Percentiles rank a stretch among this genome's conserved stretches.
Conservation (phyloP, 2,329 filamentous ascomycete species). For the Colletotrichum tofieldiae region DNA sequence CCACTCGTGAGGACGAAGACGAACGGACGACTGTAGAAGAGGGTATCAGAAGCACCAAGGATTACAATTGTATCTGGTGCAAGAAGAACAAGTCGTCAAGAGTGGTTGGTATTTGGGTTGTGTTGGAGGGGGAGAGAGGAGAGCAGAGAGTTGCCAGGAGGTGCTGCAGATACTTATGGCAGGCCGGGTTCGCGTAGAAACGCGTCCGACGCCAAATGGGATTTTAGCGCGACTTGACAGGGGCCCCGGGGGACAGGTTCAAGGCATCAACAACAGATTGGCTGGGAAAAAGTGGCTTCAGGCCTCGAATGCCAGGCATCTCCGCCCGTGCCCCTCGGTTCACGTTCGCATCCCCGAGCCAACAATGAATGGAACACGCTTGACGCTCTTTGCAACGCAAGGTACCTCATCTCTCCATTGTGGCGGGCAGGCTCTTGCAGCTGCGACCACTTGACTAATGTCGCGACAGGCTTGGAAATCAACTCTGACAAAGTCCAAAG, state of each 20-base stretch:
- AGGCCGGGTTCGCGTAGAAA: slow-evolving; percentile 41
- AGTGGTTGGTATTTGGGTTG: slow-evolving; percentile 22
- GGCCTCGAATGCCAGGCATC: slow-evolving; percentile 30
- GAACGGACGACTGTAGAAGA: slow-evolving; percentile 10
- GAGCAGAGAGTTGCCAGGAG: slow-evolving; percentile 20
- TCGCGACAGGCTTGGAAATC: slow-evolving; percentile 32
- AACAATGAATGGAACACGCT: slow-evolving; percentile 26
- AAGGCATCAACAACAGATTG: slow-evolving; percentile 44
- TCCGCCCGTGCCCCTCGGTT: slow-evolving; percentile 40
- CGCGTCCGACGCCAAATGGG: slow-evolving; percentile 40
- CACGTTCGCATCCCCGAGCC: slow-evolving; percentile 42
- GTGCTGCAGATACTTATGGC: slow-evolving; percentile 43
- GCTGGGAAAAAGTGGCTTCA: not conserved
- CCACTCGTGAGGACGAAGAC: slow-evolving; percentile 10
- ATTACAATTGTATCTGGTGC: slow-evolving; percentile 13
- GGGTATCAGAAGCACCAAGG: slow-evolving; percentile 30
- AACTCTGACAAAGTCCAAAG: slow-evolving; percentile 15
- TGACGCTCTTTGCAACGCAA: not conserved
- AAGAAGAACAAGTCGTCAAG: slow-evolving; percentile 18
- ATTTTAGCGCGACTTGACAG: slow-evolving; percentile 41
- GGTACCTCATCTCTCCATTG: not conserved
- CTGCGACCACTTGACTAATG: slow-evolving; percentile 37
- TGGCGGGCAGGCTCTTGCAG: slow-evolving; percentile 10
- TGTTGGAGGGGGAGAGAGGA: slow-evolving; percentile 29
- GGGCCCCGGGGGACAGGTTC: slow-evolving; percentile 16